Evolutionary conservation across 2,329 filamentous ascomycete species (phyloP).

Genomic region (Boeremia exigua): DNA sequence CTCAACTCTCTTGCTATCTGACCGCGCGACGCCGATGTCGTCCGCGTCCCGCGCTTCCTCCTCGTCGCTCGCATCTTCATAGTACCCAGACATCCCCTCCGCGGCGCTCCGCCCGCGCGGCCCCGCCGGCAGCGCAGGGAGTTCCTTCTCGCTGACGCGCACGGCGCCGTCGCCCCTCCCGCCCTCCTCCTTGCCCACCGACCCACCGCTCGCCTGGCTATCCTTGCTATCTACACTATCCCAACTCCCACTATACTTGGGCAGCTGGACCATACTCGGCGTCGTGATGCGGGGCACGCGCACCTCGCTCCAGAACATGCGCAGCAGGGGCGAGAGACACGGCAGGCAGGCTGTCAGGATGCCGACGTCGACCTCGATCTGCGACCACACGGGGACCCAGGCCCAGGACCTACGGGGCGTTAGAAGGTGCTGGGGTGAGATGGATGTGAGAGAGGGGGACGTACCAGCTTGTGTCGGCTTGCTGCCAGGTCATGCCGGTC

Average conservation of each 20-base stretch:
- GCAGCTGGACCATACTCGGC: slow-evolving; percentile 21
- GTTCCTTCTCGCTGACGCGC: background rate
- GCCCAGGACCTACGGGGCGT: slow-evolving; percentile 24
- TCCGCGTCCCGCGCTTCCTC: slow-evolving; percentile 11
- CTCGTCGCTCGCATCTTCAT: slow-evolving; percentile 22
- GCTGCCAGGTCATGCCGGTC: slow-evolving; percentile 21
- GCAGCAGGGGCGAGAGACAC: slow-evolving; percentile 32
- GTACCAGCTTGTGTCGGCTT: slow-evolving; percentile 33
- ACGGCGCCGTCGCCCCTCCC: background rate
- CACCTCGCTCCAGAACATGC: slow-evolving; percentile 26
- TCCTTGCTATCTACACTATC: background rate
- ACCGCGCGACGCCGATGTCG: slow-evolving; percentile 7
- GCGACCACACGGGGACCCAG: slow-evolving; percentile 40
- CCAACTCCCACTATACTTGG: slow-evolving; percentile 21
- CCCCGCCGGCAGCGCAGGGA: background rate
- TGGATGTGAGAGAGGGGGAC: background rate
- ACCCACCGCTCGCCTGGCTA: background rate
- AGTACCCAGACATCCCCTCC: slow-evolving; percentile 16
- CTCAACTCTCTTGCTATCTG: background rate
- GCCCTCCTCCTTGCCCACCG: background rate
- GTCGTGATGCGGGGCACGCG: slow-evolving; percentile 13
- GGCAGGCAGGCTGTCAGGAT: slow-evolving; percentile 39
- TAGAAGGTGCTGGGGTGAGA: background rate
- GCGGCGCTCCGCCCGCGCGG: background rate
- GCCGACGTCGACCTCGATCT: slow-evolving; percentile 39